Base-by-base conservation (phyloP, 2,329 filamentous ascomycete species). In the Aspergillus jensenii region DNA sequence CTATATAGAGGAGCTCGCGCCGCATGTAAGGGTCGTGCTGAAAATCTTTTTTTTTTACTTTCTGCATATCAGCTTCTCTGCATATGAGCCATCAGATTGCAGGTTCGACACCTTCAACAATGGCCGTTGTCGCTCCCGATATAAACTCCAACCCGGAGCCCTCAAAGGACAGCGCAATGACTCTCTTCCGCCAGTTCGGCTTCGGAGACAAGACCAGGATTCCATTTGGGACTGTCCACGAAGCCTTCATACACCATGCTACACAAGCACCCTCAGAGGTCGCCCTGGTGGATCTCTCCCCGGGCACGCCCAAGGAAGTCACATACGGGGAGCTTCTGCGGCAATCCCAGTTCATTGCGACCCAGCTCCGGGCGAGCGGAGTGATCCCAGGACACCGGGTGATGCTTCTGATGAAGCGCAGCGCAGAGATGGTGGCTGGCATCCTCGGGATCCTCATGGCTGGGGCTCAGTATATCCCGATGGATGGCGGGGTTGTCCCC, bases 371-470 rank as follows among this genome's bases (percentile, higher is more conserved):
- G n/a, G 14, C 11, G 4, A 25, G 43, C 37, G 58, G 53, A 14
- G 53, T 59, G 25, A 25, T 17, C 0, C 43, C 58, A 23, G 49
- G 43, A 6, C 46, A 31, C 31, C 51, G 49, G 4, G 47, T 59
- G 23, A 25, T 52, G 11, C 47, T 59, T 3, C 23, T 47, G 1
- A 35, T 41, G 2, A 59, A 56, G 33, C 44, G 58, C 7, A 50
- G 58, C 12, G 17, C 56, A n/a, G 58, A 59, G 33, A 59, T 59
- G 58, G 53, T 59, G 6, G 53, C 58, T 23, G 58, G 58, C 11
- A 57, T 57, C 7, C 49, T 59, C 4, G 58, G 49, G 2, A 53
- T 57, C 19, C 53, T 59, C 21, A 59, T 57, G 44, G 31, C 25
- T 11, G 58, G 58, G 15, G 48, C 53, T 12, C 58, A 59, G 54